A percentile compares a stretch with the other conserved stretches of the same genome.
These are phyloP conservation scores for Blastomyces silverae DNA, from an alignment of 2,329 filamentous ascomycete genomes.

Conservation along the genomic window DNA sequence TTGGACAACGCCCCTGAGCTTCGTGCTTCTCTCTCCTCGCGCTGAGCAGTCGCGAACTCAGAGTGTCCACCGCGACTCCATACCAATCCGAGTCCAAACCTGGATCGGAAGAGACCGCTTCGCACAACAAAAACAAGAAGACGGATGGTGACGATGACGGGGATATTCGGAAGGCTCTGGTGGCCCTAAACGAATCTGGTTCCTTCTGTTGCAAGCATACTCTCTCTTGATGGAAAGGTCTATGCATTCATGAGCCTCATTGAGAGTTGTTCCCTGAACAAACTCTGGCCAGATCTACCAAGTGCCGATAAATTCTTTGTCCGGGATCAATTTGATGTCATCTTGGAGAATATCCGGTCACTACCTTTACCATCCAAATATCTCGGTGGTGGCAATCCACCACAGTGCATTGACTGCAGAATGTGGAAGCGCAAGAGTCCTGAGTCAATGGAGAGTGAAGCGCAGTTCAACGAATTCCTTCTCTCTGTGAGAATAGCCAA, in stretches of 20 bases:
- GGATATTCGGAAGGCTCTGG: constrained; percentile 14
- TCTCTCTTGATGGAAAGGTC: no score
- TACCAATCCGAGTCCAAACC: not conserved
- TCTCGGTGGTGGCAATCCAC: constrained; percentile 16
- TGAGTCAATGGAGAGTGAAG: constrained; percentile 26
- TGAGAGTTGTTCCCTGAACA: no score
- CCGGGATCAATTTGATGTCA: constrained; percentile 14
- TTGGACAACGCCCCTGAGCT: constrained; percentile 14
- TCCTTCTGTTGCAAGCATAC: no score
- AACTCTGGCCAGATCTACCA: constrained; percentile 16
- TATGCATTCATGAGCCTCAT: no score
- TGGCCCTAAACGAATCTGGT: constrained; percentile 16
- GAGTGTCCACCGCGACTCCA: no score
- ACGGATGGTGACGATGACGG: constrained; percentile 15
- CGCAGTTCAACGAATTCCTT: constrained; percentile 7
- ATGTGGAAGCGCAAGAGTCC: constrained; percentile 19
- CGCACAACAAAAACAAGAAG: not conserved
- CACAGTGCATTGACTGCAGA: constrained; percentile 17
- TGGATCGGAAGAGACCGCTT: not conserved
- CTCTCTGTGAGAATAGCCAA: not conserved
- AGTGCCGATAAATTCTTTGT: constrained; percentile 11
- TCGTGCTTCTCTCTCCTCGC: constrained; percentile 8
- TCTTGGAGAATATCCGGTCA: constrained; percentile 13
- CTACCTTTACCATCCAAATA: constrained; percentile 13
- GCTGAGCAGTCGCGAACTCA: not conserved